phyloP scores from a whole-genome alignment of 73 alveolate species.

The Paramecium pentaurelia region DNA sequence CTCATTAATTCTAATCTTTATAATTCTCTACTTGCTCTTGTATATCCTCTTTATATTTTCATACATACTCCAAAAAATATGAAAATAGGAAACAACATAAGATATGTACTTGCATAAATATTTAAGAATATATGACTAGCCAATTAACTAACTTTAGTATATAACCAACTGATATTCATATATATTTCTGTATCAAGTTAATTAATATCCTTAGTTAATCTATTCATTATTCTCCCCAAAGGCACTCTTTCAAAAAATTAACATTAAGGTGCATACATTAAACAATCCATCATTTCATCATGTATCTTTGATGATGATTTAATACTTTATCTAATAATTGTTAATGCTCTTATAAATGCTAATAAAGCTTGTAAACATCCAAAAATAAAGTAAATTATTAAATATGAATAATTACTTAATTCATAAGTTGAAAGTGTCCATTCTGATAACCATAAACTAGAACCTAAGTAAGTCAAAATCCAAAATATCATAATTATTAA shows the following conservation, averaged over 20 bases:
- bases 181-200: constrained; percentile 60
- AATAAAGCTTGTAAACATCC: neutral
- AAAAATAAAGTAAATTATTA: neutral
- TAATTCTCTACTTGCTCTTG: constrained; percentile 79
- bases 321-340: neutral
- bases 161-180: neutral
- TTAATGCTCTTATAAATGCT: neutral
- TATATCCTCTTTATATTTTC: constrained; percentile 62
- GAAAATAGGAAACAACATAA: neutral
- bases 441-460: neutral
- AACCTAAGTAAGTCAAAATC: neutral
- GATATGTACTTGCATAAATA: constrained; percentile 35
- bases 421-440: neutral
- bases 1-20: constrained; percentile 77
- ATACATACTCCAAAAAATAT: constrained; percentile 21
- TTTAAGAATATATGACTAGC: neutral
- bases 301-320: constrained; percentile 63
- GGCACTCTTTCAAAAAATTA: constrained; percentile 88
- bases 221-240: constrained; percentile 79
- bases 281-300: constrained; percentile 73
- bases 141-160: neutral
- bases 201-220: constrained; percentile 76
- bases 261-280: constrained; percentile 81
- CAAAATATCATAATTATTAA: neutral
- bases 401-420: neutral